A percentile compares a stretch with the other conserved stretches of the same genome.
These are phyloP conservation scores for Pythium rhizo-oryzae DNA, from an alignment of 352 stramenopile species.

Conservation along the genomic window DNA sequence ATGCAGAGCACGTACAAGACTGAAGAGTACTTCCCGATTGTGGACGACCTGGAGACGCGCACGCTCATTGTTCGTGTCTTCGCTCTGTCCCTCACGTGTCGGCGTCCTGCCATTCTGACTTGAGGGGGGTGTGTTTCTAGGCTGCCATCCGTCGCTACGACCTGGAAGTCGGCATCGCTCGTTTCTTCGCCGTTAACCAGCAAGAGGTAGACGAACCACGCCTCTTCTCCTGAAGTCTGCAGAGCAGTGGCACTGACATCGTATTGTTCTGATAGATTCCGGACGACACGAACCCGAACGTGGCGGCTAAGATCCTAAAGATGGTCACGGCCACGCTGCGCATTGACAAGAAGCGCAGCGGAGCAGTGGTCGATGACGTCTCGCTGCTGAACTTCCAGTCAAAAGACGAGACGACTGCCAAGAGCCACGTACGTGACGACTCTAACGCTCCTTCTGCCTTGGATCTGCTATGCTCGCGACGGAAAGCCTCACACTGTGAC, in stretches of 20 bases:
- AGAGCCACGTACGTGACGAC: constrained; percentile 44
- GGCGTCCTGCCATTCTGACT: not conserved
- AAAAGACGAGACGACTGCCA: constrained; percentile 49
- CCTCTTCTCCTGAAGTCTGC: not conserved
- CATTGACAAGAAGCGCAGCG: constrained; percentile 63
- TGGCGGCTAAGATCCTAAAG: constrained; percentile 66
- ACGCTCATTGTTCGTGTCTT: constrained; percentile 50
- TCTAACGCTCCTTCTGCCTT: constrained; percentile 17
- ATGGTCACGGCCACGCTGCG: constrained; percentile 73
- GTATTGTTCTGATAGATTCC: constrained; percentile 40
- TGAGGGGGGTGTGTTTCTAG: constrained; percentile 2
- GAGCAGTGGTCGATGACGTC: constrained; percentile 61
- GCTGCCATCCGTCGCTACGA: constrained; percentile 74
- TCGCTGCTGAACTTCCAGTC: constrained; percentile 73
- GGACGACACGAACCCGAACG: constrained; percentile 59
- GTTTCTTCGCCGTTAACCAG: constrained; percentile 70
- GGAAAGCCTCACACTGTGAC: constrained; percentile 21
- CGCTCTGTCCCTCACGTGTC: not conserved
- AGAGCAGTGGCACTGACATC: too few relatives aligned
- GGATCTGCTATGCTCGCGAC: constrained; percentile 9
- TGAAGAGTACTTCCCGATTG: constrained; percentile 83
- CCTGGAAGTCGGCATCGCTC: constrained; percentile 73
- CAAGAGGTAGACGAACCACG: constrained; percentile 38
- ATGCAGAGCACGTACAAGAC: constrained; percentile 71
- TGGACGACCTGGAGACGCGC: constrained; percentile 53